Conservation (phyloP, 352 stramenopile species). For the Pythium diclinum region DNA sequence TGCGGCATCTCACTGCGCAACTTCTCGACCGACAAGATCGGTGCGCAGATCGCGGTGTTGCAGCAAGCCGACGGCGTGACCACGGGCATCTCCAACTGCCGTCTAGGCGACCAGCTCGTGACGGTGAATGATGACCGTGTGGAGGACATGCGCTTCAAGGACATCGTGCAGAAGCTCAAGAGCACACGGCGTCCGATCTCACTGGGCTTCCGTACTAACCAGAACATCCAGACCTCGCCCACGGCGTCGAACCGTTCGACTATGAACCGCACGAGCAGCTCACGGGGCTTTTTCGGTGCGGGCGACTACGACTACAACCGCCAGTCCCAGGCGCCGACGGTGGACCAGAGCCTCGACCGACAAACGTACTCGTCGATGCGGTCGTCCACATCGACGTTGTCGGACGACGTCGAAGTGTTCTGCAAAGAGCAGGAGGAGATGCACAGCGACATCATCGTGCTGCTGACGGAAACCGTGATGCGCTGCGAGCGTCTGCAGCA, state of each 20-base stretch:
- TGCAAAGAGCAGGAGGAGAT: conserved; percentile 83
- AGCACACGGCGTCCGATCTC: conserved; percentile 63
- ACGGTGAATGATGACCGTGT: conserved; percentile 72
- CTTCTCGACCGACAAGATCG: conserved; percentile 71
- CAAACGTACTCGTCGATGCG: conserved; percentile 42
- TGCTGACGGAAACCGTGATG: conserved; percentile 80
- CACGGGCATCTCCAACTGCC: conserved; percentile 72
- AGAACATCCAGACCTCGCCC: conserved; percentile 66
- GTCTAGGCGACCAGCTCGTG: conserved; percentile 71
- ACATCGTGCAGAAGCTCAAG: conserved; percentile 82
- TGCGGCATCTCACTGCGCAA: conserved; percentile 84
- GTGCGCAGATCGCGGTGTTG: conserved; percentile 75
- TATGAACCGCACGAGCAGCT: conserved; percentile 18
- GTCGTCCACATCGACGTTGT: conserved; percentile 57
- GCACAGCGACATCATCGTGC: conserved; percentile 76
- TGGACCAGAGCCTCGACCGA: conserved; percentile 29
- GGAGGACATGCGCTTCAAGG: conserved; percentile 49
- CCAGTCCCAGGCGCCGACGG: conserved; percentile 13
- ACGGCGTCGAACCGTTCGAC: conserved; percentile 24
- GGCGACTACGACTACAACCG: conserved; percentile 13
- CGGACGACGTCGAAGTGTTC: conserved; percentile 77
- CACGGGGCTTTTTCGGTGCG: conserved; percentile 20
- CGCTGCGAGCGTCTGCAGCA: conserved; percentile 79
- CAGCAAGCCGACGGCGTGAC: conserved; percentile 77
- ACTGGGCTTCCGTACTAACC: conserved; percentile 66